phyloP scores from a whole-genome alignment of 805 yeast species.

The Metschnikowia gruessii region DNA sequence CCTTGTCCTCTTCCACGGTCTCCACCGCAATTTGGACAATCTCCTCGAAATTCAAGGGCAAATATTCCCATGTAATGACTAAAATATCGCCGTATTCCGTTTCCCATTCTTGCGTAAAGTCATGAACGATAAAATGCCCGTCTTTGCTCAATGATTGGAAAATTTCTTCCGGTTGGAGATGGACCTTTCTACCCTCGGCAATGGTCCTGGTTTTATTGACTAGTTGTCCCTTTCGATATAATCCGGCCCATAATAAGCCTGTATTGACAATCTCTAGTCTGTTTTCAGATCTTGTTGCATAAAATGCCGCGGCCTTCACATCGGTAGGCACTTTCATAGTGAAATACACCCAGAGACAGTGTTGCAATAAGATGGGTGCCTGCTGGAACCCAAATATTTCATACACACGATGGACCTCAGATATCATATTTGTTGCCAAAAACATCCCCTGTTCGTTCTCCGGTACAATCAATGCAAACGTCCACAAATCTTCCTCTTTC shows the following conservation, averaged over 20 bases:
- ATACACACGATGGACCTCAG: neutral
- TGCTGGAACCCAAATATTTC: neutral
- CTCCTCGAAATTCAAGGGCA: neutral
- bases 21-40: conserved; percentile 7
- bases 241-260: conserved; percentile 5
- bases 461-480: neutral
- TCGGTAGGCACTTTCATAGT: neutral
- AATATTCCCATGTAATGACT: neutral
- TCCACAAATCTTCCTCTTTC: neutral
- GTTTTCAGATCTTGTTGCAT: neutral
- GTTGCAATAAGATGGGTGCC: neutral
- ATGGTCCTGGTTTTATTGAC: neutral
- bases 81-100: conserved; percentile 1
- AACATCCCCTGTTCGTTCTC: neutral
- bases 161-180: conserved; percentile 3
- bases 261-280: conserved; percentile 1
- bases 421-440: neutral
- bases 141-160: neutral
- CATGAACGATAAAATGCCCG: neutral
- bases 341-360: conserved; percentile 1
- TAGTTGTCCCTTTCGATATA: neutral
- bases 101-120: neutral
- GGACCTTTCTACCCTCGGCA: neutral
- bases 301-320: neutral
- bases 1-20: neutral